Conservation (phyloP, 2,329 filamentous ascomycete species). For the Colletotrichum brevisporum region DNA sequence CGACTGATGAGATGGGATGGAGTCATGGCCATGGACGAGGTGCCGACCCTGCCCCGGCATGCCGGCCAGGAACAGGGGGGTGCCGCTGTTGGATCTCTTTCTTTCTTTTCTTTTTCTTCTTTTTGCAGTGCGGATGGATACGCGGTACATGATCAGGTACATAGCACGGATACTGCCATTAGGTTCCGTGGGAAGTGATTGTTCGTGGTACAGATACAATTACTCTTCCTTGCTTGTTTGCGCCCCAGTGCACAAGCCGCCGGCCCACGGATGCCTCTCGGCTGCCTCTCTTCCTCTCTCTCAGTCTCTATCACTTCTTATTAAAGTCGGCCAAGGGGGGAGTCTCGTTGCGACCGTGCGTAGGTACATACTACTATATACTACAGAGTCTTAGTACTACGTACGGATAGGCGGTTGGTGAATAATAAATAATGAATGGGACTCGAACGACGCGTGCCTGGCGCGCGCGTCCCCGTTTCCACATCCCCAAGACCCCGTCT, state of each 20-base stretch:
- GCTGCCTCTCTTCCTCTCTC: too few relatives aligned
- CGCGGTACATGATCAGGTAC: too few relatives aligned
- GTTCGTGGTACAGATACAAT: too few relatives aligned
- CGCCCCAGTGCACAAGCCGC: conserved; percentile 29
- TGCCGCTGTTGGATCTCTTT: conserved; percentile 18
- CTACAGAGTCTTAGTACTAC: background rate
- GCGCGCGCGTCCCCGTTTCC: conserved; percentile 30
- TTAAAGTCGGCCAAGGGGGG: conserved; percentile 32
- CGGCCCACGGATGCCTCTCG: background rate
- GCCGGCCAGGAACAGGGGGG: conserved; percentile 10
- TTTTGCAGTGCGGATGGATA: too few relatives aligned
- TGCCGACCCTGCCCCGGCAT: conserved; percentile 34
- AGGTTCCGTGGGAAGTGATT: too few relatives aligned
- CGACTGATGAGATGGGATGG: conserved; percentile 38
- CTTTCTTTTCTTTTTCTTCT: background rate
- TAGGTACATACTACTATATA: background rate
- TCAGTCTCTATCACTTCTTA: conserved; percentile 5
- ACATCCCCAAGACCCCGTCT: conserved; percentile 15
- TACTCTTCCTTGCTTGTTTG: too few relatives aligned
- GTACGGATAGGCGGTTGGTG: background rate
- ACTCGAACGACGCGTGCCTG: conserved; percentile 25
- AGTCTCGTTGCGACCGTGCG: conserved; percentile 29
- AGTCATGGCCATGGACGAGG: conserved; percentile 29
- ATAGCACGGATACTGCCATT: too few relatives aligned
- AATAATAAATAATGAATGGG: background rate